Percentiles rank a stretch among this genome's conserved stretches.
Conservation (phyloP, 257 asterid genomes). For the Solanum chiquidenum region DNA sequence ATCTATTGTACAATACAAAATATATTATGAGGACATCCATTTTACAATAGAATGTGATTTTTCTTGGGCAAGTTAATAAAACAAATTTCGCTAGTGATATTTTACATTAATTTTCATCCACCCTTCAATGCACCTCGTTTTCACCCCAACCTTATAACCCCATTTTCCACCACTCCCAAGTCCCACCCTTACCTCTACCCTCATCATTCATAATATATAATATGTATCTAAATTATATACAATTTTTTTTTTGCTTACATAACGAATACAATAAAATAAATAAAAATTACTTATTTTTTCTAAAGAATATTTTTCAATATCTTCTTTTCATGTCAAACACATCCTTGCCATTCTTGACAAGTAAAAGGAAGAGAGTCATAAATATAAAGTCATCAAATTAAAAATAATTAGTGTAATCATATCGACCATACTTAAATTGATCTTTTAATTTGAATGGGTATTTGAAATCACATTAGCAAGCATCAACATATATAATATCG, state of each 20-base stretch:
- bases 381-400: neutral
- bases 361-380: neutral
- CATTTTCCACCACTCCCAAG: neutral
- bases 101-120: neutral
- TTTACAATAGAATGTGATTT: neutral
- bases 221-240: neutral
- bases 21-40: neutral
- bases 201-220: neutral
- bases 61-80: too few species aligned
- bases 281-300: neutral
- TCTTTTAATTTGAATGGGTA: neutral
- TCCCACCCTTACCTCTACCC: neutral
- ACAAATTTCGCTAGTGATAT: too few species aligned
- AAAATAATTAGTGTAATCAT: neutral
- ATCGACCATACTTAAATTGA: neutral
- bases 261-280: neutral
- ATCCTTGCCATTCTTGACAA: neutral
- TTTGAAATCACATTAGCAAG: neutral
- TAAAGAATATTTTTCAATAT: neutral
- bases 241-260: neutral
- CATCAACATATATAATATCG: neutral
- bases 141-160: neutral
- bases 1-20: neutral
- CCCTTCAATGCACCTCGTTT: neutral
- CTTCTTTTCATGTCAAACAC: neutral